Percentiles rank a stretch among this genome's conserved stretches.
These are phyloP conservation scores for Epichloe glyceriae DNA, from an alignment of 2,329 filamentous ascomycete species.

Conservation along the genomic window DNA sequence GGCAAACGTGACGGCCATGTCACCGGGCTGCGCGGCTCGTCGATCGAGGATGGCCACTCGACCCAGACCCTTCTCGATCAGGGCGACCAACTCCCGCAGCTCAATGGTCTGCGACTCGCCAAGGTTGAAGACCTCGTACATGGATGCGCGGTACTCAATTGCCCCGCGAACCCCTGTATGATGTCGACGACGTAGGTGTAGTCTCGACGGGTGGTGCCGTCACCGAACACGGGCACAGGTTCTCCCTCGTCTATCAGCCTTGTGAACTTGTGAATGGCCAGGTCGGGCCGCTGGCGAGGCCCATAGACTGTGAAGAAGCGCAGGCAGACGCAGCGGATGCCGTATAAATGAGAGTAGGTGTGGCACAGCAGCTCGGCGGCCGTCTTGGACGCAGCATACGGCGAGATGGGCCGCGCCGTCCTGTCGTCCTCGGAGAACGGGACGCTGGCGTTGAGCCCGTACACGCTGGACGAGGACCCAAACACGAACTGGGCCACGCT, in stretches of 20 bases:
- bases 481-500: slow-evolving; percentile 12
- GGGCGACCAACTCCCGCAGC: slow-evolving; percentile 10
- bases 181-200: slow-evolving; percentile 15
- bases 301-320: slow-evolving; percentile 16
- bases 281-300: slow-evolving; percentile 13
- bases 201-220: slow-evolving; percentile 13
- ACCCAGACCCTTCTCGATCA: slow-evolving; percentile 11
- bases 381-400: slow-evolving; percentile 11
- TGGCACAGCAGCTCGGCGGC: slow-evolving; percentile 13
- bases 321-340: slow-evolving; percentile 12
- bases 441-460: slow-evolving; percentile 11
- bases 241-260: slow-evolving; percentile 10
- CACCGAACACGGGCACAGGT: slow-evolving; percentile 13
- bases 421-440: slow-evolving; percentile 11
- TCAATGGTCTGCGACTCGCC: slow-evolving; percentile 13
- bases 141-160: slow-evolving; percentile 9
- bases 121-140: slow-evolving; percentile 13
- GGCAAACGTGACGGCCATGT: slow-evolving; percentile 12
- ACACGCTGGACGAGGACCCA: slow-evolving; percentile 14
- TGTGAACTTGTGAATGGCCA: slow-evolving; percentile 13
- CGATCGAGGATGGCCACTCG: slow-evolving; percentile 10
- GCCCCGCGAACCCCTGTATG: slow-evolving; percentile 12
- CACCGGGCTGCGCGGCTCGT: slow-evolving; percentile 11
- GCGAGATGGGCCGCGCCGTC: slow-evolving; percentile 12
- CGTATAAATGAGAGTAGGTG: slow-evolving; percentile 13